phyloP scores from a whole-genome alignment of 2,329 filamentous ascomycete species.

The Fonsecaea erecta region DNA sequence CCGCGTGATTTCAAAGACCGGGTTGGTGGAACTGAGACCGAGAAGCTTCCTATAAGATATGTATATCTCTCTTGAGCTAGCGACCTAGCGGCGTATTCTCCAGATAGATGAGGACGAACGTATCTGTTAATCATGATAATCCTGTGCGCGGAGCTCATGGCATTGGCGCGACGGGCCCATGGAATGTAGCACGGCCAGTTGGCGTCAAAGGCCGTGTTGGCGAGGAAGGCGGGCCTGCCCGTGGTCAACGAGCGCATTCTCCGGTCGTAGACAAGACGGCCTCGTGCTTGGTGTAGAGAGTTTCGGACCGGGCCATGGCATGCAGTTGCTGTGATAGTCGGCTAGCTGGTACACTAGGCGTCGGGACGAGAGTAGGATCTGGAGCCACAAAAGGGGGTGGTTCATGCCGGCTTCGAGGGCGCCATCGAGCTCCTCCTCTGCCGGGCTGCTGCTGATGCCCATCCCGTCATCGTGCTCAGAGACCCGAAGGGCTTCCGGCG shows the following conservation, averaged over 20 bases:
- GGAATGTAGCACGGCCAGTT: slow-evolving; percentile 48
- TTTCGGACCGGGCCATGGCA: slow-evolving; percentile 44
- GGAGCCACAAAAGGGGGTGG: slow-evolving; percentile 42
- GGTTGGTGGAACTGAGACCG: slow-evolving; percentile 48
- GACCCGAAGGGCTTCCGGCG: slow-evolving; percentile 22
- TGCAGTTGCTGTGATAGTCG: slow-evolving; percentile 46
- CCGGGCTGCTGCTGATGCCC: slow-evolving; percentile 18
- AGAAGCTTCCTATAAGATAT: slow-evolving; percentile 44
- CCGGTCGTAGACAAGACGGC: slow-evolving; percentile 48
- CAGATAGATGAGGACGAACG: background rate
- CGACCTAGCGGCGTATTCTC: background rate
- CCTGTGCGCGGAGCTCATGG: slow-evolving; percentile 43
- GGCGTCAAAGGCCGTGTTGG: slow-evolving; percentile 42
- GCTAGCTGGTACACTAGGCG: slow-evolving; percentile 38
- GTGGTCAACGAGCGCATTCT: slow-evolving; percentile 44
- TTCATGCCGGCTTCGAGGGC: slow-evolving; percentile 27
- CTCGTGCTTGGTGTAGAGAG: slow-evolving; percentile 48
- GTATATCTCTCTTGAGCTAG: background rate
- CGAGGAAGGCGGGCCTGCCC: slow-evolving; percentile 44
- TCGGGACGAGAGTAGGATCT: slow-evolving; percentile 44
- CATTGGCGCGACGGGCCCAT: slow-evolving; percentile 48
- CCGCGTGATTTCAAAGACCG: slow-evolving; percentile 48
- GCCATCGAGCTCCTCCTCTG: slow-evolving; percentile 38
- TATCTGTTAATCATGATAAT: slow-evolving; percentile 36
- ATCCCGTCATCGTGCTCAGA: slow-evolving; percentile 18